A percentile compares a stretch with the other conserved stretches of the same genome.
Conservation (phyloP, 345 rosid species). For the Adansonia digitata region DNA sequence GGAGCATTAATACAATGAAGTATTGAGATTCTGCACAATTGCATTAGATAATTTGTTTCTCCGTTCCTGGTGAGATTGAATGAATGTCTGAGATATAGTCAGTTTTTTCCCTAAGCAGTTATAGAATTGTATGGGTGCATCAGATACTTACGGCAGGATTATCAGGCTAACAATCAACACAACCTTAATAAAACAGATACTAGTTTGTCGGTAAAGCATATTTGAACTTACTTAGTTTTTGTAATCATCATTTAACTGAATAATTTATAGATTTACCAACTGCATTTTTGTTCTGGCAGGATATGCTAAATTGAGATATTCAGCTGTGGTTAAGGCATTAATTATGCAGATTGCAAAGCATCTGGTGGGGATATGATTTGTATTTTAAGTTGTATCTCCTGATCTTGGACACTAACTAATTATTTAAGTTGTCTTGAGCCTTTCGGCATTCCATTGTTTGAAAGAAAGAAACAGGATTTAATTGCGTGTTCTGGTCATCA, state of each 20-base stretch:
- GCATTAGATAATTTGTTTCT: background rate
- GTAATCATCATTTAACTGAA: background rate
- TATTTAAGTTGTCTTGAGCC: background rate
- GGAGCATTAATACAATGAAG: background rate
- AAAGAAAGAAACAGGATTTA: background rate
- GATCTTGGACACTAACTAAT: conserved; percentile 13
- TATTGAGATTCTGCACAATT: no score
- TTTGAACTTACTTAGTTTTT: background rate
- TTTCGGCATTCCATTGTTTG: background rate
- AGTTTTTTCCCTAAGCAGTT: no score
- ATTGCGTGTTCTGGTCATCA: background rate
- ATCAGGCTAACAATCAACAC: background rate
- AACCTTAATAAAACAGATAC: background rate
- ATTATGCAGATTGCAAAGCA: conserved; percentile 7
- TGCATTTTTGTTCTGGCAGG: conserved; percentile 27
- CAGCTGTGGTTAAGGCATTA: conserved; percentile 1
- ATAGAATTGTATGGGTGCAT: background rate
- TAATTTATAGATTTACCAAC: background rate
- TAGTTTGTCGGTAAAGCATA: background rate
- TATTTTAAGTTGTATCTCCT: conserved; percentile 6
- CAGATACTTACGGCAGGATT: background rate
- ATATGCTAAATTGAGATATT: conserved; percentile 1
- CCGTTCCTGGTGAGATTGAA: background rate
- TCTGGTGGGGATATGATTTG: background rate
- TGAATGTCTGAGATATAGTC: background rate